These are phyloP conservation scores for Colletotrichum agaves DNA, from an alignment of 2,329 filamentous ascomycete species.

Conservation along the genomic window DNA sequence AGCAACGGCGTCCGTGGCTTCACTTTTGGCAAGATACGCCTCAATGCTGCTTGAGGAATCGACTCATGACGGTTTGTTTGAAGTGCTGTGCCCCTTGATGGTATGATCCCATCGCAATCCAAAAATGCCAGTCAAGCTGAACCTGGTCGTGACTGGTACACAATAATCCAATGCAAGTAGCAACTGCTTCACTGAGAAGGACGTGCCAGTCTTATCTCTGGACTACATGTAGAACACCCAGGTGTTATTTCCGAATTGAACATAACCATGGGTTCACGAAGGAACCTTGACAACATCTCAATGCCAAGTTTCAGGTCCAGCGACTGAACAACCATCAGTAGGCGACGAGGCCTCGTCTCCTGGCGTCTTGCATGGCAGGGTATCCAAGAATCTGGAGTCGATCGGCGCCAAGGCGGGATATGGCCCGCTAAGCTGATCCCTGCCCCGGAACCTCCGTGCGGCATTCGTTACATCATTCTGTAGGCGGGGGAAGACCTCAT, in stretches of 20 bases:
- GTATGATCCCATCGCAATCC: neutral
- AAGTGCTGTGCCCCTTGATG: neutral
- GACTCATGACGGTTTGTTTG: neutral
- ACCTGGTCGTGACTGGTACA: neutral
- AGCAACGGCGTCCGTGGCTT: slow-evolving; percentile 92
- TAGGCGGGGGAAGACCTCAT: slow-evolving; percentile 25
- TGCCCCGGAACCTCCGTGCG: slow-evolving; percentile 30
- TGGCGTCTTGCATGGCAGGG: slow-evolving; percentile 27
- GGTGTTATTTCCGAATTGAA: neutral
- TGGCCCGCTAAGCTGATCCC: slow-evolving; percentile 36
- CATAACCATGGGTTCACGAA: neutral
- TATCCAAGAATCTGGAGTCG: slow-evolving; percentile 33
- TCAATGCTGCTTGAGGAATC: slow-evolving; percentile 36
- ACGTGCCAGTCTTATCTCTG: neutral
- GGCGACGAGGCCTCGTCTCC: slow-evolving; percentile 16
- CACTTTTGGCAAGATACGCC: slow-evolving; percentile 57
- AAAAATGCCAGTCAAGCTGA: neutral
- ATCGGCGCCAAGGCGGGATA: slow-evolving; percentile 36
- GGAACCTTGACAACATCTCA: neutral
- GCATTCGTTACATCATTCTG: slow-evolving; percentile 34
- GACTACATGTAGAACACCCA: neutral
- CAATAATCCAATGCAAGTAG: neutral
- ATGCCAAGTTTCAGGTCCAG: neutral
- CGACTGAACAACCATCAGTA: neutral
- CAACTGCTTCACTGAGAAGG: neutral